A percentile compares a stretch with the other conserved stretches of the same genome.
These are phyloP conservation scores for Wickerhamiella siamensis DNA, from an alignment of 805 yeast species.

Conservation along the genomic window DNA sequence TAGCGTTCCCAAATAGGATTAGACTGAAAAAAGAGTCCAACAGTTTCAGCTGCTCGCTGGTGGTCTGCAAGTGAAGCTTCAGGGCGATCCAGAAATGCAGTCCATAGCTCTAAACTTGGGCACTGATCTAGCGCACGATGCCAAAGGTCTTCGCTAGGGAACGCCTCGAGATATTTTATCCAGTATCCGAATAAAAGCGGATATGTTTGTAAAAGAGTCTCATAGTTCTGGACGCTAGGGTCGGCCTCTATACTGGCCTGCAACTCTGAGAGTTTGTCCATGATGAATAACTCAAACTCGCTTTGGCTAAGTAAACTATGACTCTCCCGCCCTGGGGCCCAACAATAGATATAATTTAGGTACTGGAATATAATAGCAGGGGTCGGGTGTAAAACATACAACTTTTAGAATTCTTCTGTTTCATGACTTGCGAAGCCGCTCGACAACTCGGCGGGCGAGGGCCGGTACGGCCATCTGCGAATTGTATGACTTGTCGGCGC, in stretches of 20 bases:
- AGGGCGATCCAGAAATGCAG: slow-evolving; percentile 22
- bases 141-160: slow-evolving; percentile 12
- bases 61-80: slow-evolving; percentile 27
- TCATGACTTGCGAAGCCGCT: slow-evolving; percentile 7
- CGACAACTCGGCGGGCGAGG: slow-evolving; percentile 22
- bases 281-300: neutral
- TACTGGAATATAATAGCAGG: neutral
- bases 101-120: slow-evolving; percentile 25
- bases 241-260: neutral
- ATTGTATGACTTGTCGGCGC: slow-evolving; percentile 20
- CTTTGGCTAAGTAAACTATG: neutral
- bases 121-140: slow-evolving; percentile 16
- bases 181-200: slow-evolving; percentile 32
- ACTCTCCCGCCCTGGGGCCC: neutral
- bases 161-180: slow-evolving; percentile 24
- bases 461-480: slow-evolving; percentile 27
- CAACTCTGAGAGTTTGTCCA: neutral
- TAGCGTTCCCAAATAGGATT: slow-evolving; percentile 75
- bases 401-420: too few species aligned
- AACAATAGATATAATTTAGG: neutral
- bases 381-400: neutral
- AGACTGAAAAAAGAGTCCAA: slow-evolving; percentile 63
- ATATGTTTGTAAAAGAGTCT: slow-evolving; percentile 21
- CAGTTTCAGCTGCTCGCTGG: slow-evolving; percentile 32
- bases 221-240: slow-evolving; percentile 8